Conservation (phyloP, 2,329 filamentous ascomycete genomes). For the Penicillium sp. region DNA sequence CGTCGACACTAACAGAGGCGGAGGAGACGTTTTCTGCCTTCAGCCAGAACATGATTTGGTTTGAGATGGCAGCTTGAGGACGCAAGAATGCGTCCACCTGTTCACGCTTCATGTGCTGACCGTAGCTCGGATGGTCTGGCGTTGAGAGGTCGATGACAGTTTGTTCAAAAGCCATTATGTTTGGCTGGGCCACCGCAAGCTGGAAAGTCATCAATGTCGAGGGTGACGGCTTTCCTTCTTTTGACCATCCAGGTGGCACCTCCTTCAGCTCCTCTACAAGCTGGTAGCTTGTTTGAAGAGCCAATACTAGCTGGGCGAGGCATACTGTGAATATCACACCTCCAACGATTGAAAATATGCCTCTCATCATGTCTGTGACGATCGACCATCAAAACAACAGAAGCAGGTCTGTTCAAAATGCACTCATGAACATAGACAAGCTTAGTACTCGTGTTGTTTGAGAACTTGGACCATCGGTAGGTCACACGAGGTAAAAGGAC, state of each 20-base stretch:
- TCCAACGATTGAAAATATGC: not conserved
- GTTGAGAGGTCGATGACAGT: conserved; percentile 61
- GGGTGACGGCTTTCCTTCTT: conserved; percentile 26
- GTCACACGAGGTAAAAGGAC: no score
- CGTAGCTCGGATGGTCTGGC: conserved; percentile 58
- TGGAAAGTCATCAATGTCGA: conserved; percentile 48
- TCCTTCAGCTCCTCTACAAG: conserved; percentile 31
- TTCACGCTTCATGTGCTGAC: conserved; percentile 60
- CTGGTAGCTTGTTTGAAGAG: conserved; percentile 12
- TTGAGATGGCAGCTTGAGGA: conserved; percentile 49
- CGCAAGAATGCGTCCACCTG: conserved; percentile 56
- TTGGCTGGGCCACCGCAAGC: conserved; percentile 51
- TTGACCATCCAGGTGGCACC: conserved; percentile 37
- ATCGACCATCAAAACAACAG: no score
- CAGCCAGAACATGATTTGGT: conserved; percentile 57
- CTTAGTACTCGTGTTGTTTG: no score
- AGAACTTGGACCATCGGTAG: no score
- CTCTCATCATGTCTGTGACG: no score
- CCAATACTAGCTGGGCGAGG: conserved; percentile 3
- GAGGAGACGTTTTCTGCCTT: conserved; percentile 48
- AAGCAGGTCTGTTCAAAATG: no score
- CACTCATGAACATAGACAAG: no score
- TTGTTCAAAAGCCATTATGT: conserved; percentile 54
- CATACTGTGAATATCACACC: conserved; percentile 10
- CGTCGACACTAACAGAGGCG: conserved; percentile 49